Conservation (phyloP, 352 stramenopile genomes). For the Salisapilia sapeloensis region DNA sequence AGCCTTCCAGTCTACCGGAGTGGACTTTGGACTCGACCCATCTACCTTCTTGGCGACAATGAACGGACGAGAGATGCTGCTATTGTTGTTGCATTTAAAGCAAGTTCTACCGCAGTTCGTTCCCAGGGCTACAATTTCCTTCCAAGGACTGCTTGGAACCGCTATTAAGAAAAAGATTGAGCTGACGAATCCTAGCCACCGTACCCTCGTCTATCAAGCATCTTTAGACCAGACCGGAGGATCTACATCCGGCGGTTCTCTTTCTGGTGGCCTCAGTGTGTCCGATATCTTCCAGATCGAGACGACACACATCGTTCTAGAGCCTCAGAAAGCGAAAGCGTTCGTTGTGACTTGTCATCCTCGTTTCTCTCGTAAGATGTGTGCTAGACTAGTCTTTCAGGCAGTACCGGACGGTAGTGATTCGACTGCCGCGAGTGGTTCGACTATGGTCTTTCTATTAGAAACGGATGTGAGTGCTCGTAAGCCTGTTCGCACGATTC, state of each 20-base stretch:
- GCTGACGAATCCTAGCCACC: slow-evolving; percentile 80
- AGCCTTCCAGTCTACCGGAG: slow-evolving; percentile 37
- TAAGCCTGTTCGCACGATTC: slow-evolving; percentile 63
- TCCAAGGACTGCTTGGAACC: slow-evolving; percentile 72
- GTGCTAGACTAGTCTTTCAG: slow-evolving; percentile 82
- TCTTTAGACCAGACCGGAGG: slow-evolving; percentile 43
- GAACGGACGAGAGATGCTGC: slow-evolving; percentile 50
- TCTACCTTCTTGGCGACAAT: slow-evolving; percentile 30
- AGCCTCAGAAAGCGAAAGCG: slow-evolving; percentile 45
- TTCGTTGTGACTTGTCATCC: slow-evolving; percentile 76
- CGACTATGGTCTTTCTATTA: slow-evolving; percentile 84
- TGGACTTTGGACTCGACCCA: slow-evolving; percentile 62
- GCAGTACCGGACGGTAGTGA: slow-evolving; percentile 22
- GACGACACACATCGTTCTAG: slow-evolving; percentile 42
- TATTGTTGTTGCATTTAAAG: slow-evolving; percentile 84
- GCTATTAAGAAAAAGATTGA: slow-evolving; percentile 87
- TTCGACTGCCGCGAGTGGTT: slow-evolving; percentile 11
- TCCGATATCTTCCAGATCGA: slow-evolving; percentile 61
- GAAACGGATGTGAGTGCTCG: slow-evolving; percentile 65
- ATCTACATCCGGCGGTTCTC: not conserved
- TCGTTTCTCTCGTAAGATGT: slow-evolving; percentile 72
- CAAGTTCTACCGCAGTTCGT: slow-evolving; percentile 84
- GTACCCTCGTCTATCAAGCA: slow-evolving; percentile 77
- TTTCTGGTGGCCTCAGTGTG: not conserved
- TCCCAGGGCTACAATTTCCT: slow-evolving; percentile 88